These are phyloP conservation scores for Candida sanyiensis DNA, from an alignment of 805 yeast species.

Conservation along the genomic window DNA sequence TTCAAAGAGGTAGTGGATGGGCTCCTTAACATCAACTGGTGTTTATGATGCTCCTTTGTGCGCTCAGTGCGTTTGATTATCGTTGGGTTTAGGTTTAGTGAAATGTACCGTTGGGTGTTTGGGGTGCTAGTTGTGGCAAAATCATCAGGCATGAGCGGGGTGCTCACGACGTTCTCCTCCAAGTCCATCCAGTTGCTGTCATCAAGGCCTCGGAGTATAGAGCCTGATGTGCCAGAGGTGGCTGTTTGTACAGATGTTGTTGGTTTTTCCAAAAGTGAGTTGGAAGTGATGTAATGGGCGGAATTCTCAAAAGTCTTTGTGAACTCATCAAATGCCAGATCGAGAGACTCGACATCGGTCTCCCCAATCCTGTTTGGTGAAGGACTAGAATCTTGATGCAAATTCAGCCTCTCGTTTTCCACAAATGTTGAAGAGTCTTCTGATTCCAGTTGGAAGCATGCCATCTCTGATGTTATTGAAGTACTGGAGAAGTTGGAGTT, in stretches of 20 bases:
- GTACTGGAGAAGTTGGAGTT: constrained; percentile 20
- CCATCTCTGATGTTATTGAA: constrained; percentile 31
- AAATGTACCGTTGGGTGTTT: constrained; percentile 20
- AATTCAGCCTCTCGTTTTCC: constrained; percentile 18
- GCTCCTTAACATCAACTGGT: not conserved
- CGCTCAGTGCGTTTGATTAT: constrained; percentile 6
- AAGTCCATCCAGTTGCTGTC: constrained; percentile 52
- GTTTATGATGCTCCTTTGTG: not conserved
- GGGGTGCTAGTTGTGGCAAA: constrained; percentile 18
- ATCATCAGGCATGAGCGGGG: not conserved
- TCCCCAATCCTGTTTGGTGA: constrained; percentile 3
- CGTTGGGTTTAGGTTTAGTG: constrained; percentile 21
- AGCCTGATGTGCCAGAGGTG: constrained; percentile 15
- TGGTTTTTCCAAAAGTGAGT: not conserved
- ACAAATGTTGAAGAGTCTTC: constrained; percentile 38
- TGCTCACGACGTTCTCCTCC: constrained; percentile 16
- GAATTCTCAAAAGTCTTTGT: constrained; percentile 7
- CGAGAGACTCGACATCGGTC: constrained; percentile 21
- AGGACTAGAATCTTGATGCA: not conserved
- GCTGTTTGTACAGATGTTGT: constrained; percentile 1
- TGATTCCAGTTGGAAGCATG: constrained; percentile 30
- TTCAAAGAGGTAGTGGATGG: not conserved
- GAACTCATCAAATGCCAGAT: constrained; percentile 21
- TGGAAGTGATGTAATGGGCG: constrained; percentile 5
- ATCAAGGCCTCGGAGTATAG: constrained; percentile 26